Percentiles rank a stretch among this genome's conserved stretches.
Evolutionary conservation across 345 rosid genomes (phyloP).

Genomic region (Zanthoxylum bungeanum): DNA sequence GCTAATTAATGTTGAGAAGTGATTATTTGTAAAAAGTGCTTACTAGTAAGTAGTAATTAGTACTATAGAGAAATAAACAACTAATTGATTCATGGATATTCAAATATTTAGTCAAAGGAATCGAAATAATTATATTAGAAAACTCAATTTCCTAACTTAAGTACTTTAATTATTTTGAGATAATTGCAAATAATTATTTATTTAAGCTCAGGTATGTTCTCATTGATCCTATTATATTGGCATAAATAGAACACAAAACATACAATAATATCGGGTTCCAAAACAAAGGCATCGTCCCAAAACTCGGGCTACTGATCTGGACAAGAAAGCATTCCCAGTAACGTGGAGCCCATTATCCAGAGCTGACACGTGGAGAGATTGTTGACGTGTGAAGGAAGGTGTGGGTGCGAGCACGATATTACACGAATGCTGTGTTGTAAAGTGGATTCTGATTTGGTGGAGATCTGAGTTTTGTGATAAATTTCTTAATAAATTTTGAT

Average conservation of each 20-base stretch:
- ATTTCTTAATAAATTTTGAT: no score
- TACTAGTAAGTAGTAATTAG: no score
- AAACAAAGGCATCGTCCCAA: conserved; percentile 11
- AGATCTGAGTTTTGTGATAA: no score
- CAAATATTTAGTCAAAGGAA: no score
- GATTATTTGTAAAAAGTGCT: background rate
- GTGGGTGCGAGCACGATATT: no score
- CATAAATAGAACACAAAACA: background rate
- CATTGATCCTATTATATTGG: conserved; percentile 4
- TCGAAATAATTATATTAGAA: background rate
- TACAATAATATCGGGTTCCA: background rate
- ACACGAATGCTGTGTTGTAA: no score
- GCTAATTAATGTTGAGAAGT: background rate
- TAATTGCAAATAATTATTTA: background rate
- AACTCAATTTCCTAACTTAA: no score
- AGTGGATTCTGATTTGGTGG: no score
- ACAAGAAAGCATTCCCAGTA: conserved; percentile 14
- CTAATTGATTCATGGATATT: no score
- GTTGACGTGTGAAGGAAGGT: conserved; percentile 18
- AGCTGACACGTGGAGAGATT: background rate
- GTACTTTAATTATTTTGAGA: background rate
- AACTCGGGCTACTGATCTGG: conserved; percentile 21
- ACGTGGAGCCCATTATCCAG: conserved; percentile 15
- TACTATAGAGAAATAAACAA: background rate
- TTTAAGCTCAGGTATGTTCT: background rate